phyloP scores from a whole-genome alignment of 768 basidiomycete species.

The Tricholomella constricta region DNA sequence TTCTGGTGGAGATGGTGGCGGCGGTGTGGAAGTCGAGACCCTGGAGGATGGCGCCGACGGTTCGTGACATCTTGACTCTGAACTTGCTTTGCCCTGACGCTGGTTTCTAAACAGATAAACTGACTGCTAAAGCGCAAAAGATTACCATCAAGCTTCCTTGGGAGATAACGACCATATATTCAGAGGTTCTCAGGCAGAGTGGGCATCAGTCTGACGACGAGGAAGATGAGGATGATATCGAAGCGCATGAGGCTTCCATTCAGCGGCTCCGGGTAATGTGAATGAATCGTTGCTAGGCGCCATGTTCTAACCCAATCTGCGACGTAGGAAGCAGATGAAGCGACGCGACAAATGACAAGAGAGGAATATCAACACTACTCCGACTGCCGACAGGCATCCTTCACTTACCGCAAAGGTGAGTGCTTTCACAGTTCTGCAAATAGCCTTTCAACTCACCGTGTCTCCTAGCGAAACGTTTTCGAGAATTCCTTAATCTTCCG shows the following conservation, averaged over 20 bases:
- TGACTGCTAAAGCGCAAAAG: conserved; percentile 84
- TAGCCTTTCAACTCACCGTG: neutral
- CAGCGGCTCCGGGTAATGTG: conserved; percentile 69
- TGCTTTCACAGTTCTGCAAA: conserved; percentile 2
- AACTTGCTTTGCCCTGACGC: neutral
- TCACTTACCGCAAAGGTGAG: conserved; percentile 93
- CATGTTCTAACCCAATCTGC: neutral
- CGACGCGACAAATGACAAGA: conserved; percentile 92
- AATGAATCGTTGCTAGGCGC: conserved; percentile 1
- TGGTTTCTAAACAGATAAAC: conserved; percentile 54
- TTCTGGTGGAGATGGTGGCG: conserved; percentile 78
- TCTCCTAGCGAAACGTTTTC: conserved; percentile 82
- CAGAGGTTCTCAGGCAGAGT: conserved; percentile 75
- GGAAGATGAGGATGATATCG: conserved; percentile 94
- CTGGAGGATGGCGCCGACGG: conserved; percentile 85
- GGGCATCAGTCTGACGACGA: conserved; percentile 91
- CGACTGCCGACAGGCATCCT: conserved; percentile 94
- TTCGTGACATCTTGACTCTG: conserved; percentile 30
- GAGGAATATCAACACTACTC: conserved; percentile 98
- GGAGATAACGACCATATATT: conserved; percentile 92
- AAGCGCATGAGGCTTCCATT: conserved; percentile 94
- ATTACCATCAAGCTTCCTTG: conserved; percentile 95
- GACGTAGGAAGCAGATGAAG: conserved; percentile 86
- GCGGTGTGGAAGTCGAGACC: conserved; percentile 79
- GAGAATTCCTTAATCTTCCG: conserved; percentile 91